A percentile compares a stretch with the other conserved stretches of the same genome.
Conservation (phyloP, 1,139 yeast species). For the Taphrina communis region DNA sequence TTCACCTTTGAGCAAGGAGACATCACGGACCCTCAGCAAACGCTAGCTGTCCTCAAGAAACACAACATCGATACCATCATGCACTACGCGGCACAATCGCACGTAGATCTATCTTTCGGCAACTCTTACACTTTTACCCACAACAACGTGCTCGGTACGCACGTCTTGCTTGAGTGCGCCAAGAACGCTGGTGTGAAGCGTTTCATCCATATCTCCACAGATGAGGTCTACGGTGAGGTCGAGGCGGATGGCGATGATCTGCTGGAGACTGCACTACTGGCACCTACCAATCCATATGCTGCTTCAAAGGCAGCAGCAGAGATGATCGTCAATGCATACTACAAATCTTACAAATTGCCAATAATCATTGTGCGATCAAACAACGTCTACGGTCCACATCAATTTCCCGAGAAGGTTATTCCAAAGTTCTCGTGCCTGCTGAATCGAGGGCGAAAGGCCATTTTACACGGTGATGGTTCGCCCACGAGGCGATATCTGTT, state of each 20-base stretch:
- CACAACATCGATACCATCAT: conserved; percentile 54
- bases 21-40: conserved; percentile 51
- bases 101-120: conserved; percentile 62
- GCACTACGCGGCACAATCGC: conserved; percentile 66
- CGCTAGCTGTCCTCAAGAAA: conserved; percentile 48
- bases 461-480: conserved; percentile 60
- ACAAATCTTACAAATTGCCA: conserved; percentile 57
- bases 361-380: conserved; percentile 59
- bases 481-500: conserved; percentile 59
- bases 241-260: conserved; percentile 50
- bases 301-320: conserved; percentile 67
- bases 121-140: conserved; percentile 53
- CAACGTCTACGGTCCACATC: conserved; percentile 64
- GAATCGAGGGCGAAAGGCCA: conserved; percentile 49
- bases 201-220: conserved; percentile 64
- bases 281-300: conserved; percentile 66
- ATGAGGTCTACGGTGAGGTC: conserved; percentile 65
- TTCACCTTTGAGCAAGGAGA: conserved; percentile 54
- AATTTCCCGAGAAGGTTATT: conserved; percentile 64
- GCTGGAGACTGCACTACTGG: conserved; percentile 54
- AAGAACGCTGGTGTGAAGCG: conserved; percentile 49
- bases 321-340: conserved; percentile 59
- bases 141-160: conserved; percentile 61
- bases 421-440: conserved; percentile 55
- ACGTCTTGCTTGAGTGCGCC: conserved; percentile 58